Percentiles rank a stretch among this genome's conserved stretches.
Evolutionary conservation across 2,329 filamentous ascomycete genomes (phyloP).

Genomic region (Ciborinia camelliae): DNA sequence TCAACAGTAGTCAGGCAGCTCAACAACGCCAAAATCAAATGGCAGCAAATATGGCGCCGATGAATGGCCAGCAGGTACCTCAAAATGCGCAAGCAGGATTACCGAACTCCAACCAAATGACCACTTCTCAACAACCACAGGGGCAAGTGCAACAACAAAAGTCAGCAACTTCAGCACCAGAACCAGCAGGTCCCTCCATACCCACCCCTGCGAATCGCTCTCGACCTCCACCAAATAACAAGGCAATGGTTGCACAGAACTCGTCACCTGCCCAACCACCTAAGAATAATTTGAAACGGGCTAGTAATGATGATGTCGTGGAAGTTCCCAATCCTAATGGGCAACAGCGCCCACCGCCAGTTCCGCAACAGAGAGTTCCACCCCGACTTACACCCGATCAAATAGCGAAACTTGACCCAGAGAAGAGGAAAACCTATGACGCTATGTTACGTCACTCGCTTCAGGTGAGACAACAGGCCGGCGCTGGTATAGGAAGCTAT

Average conservation of each 20-base stretch:
- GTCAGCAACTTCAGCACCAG: constrained; percentile 19
- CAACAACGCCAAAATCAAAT: constrained; percentile 22
- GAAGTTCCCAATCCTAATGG: constrained; percentile 42
- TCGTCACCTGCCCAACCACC: constrained; percentile 35
- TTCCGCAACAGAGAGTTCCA: constrained; percentile 35
- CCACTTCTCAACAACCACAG: constrained; percentile 7
- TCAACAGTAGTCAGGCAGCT: constrained; percentile 16
- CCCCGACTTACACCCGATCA: constrained; percentile 35
- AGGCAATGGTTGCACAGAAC: constrained; percentile 27
- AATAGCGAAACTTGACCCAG: constrained; percentile 33
- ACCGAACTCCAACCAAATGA: constrained; percentile 5
- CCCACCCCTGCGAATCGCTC: constrained; percentile 22
- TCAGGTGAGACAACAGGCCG: not conserved
- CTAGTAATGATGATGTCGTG: constrained; percentile 45
- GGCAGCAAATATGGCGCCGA: constrained; percentile 18
- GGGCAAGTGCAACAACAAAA: constrained; percentile 25
- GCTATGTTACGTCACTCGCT: constrained; percentile 18
- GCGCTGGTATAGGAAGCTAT: not conserved
- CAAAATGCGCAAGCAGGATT: constrained; percentile 16
- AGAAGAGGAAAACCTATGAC: constrained; percentile 36
- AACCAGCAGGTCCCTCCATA: constrained; percentile 19
- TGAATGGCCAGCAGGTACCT: constrained; percentile 20
- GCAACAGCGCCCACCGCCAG: constrained; percentile 24
- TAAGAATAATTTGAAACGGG: constrained; percentile 43
- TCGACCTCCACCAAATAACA: constrained; percentile 25